These are phyloP conservation scores for Penicillium longicatenatum DNA, from an alignment of 495 filamentous ascomycete species.

Conservation along the genomic window DNA sequence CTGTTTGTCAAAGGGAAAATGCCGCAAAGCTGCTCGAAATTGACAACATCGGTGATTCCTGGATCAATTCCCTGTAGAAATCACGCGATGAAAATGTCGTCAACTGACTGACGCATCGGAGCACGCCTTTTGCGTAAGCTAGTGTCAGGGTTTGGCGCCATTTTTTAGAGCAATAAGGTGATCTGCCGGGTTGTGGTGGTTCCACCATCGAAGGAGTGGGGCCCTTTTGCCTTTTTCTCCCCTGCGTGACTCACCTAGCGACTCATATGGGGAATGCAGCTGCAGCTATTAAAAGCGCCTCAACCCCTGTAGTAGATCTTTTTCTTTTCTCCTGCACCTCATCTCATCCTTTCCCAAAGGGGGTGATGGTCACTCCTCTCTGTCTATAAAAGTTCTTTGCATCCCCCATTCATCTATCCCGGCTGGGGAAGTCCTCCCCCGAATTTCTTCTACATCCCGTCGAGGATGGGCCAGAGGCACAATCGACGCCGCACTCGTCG, in stretches of 20 bases:
- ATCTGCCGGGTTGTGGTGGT: constrained; percentile 18
- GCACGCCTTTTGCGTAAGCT: constrained; percentile 23
- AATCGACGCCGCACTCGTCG: constrained; percentile 51
- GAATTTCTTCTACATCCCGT: background rate
- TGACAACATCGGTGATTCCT: background rate
- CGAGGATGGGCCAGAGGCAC: constrained; percentile 51
- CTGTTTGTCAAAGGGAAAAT: background rate
- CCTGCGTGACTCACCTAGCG: constrained; percentile 26
- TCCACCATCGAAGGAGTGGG: constrained; percentile 22
- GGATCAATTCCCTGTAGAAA: background rate
- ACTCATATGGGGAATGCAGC: background rate
- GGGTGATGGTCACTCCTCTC: constrained; percentile 50
- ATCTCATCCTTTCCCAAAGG: constrained; percentile 43
- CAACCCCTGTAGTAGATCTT: constrained; percentile 20
- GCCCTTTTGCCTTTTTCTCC: constrained; percentile 11
- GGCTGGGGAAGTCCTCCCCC: constrained; percentile 12
- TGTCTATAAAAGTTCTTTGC: constrained; percentile 18
- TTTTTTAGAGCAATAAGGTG: constrained; percentile 20
- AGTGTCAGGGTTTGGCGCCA: constrained; percentile 20
- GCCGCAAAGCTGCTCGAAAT: background rate
- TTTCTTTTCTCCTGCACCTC: constrained; percentile 29
- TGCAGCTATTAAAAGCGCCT: constrained; percentile 17
- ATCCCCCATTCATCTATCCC: constrained; percentile 9
- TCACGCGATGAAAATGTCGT: constrained; percentile 13
- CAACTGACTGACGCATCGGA: constrained; percentile 12